phyloP scores from a whole-genome alignment of 2,329 filamentous ascomycete genomes.

The Seiridium cupressi region DNA sequence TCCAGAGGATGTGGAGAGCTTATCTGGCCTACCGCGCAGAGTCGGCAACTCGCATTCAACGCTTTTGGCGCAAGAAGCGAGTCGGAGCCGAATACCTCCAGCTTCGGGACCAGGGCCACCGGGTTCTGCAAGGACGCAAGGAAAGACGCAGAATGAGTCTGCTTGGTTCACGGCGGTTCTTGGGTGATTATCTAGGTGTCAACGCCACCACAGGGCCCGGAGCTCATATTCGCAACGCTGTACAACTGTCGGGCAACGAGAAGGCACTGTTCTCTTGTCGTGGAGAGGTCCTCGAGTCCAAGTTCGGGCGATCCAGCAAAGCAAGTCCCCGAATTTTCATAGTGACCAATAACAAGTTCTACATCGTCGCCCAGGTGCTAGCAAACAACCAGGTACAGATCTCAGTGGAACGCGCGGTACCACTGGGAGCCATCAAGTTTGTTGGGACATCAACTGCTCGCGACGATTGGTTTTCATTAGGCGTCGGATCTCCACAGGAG shows the following conservation, averaged over 20 bases:
- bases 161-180: constrained; percentile 84
- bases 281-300: constrained; percentile 85
- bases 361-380: constrained; percentile 81
- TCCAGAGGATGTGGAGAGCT: constrained; percentile 95
- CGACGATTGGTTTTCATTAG: constrained; percentile 96
- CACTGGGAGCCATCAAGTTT: constrained; percentile 85
- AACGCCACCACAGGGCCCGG: constrained; percentile 78
- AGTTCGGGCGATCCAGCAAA: constrained; percentile 96
- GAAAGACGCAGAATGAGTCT: constrained; percentile 90
- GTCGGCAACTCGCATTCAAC: constrained; percentile 89
- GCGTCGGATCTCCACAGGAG: constrained; percentile 86
- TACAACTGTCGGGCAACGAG: constrained; percentile 71
- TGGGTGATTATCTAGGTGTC: constrained; percentile 92
- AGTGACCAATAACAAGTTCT: constrained; percentile 82
- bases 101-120: constrained; percentile 83
- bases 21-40: constrained; percentile 91
- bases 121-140: constrained; percentile 78
- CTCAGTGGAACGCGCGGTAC: constrained; percentile 75
- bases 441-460: constrained; percentile 76
- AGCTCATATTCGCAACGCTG: constrained; percentile 73
- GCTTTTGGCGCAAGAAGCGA: constrained; percentile 92
- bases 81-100: constrained; percentile 87
- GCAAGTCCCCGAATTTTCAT: constrained; percentile 81
- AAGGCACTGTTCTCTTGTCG: constrained; percentile 85
- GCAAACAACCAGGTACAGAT: constrained; percentile 82